Conservation (phyloP, 1,139 yeast species). For the Yamadazyma aaseri region DNA sequence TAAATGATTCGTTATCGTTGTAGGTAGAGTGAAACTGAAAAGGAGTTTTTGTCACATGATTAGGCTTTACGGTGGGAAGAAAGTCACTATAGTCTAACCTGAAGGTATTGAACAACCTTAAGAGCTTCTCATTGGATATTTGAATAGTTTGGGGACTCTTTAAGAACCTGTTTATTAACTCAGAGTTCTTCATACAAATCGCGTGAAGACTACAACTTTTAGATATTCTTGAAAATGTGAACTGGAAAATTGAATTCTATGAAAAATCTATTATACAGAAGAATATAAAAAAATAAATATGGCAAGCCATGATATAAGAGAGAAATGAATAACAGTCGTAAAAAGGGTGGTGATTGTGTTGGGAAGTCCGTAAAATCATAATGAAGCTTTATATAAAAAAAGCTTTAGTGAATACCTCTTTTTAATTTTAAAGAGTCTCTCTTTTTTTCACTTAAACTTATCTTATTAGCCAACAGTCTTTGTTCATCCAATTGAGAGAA, state of each 20-base stretch:
- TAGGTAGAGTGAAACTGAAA: conserved; percentile 24
- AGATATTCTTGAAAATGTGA: too few species aligned
- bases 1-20: conserved; percentile 27
- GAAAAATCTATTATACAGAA: not conserved
- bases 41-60: conserved; percentile 18
- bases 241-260: not conserved
- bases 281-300: not conserved
- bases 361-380: not conserved
- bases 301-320: too few species aligned
- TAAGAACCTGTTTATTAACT: conserved; percentile 11
- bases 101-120: conserved; percentile 13
- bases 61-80: conserved; percentile 18
- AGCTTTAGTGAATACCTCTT: conserved; percentile 41
- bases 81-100: conserved; percentile 9
- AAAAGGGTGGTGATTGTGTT: too few species aligned
- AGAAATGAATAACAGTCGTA: not conserved
- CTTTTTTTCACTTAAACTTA: conserved; percentile 45
- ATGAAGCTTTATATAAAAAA: not conserved
- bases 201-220: not conserved
- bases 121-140: conserved; percentile 12
- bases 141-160: conserved; percentile 6
- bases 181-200: not conserved
- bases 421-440: conserved; percentile 48
- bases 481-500: conserved; percentile 21
- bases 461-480: conserved; percentile 28